Evolutionary conservation across 306 rosid species (phyloP).

Genomic region (Begonia fuchsioides): DNA sequence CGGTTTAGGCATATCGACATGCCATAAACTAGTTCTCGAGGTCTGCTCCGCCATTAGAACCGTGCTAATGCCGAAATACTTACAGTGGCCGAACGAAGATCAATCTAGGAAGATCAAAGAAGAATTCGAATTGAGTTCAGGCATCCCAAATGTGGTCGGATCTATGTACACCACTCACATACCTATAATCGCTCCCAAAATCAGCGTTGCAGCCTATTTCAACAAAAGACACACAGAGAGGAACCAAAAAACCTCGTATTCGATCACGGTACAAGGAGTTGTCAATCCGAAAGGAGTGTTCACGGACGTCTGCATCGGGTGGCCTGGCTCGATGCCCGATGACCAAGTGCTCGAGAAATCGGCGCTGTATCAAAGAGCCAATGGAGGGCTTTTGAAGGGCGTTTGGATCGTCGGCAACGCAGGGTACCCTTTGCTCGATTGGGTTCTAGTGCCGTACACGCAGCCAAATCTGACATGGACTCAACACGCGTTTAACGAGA

Average conservation of each 20-base stretch:
- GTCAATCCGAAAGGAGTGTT: slow-evolving; percentile 51
- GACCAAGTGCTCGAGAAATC: slow-evolving; percentile 56
- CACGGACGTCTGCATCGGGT: slow-evolving; percentile 61
- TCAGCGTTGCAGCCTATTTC: slow-evolving; percentile 62
- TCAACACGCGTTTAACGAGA: slow-evolving; percentile 86
- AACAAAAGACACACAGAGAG: slow-evolving; percentile 72
- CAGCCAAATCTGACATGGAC: slow-evolving; percentile 74
- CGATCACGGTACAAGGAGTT: slow-evolving; percentile 70
- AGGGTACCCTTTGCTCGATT: slow-evolving; percentile 50
- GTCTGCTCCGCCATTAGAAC: slow-evolving; percentile 56
- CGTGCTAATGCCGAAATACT: slow-evolving; percentile 55
- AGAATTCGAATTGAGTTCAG: slow-evolving; percentile 45
- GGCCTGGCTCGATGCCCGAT: slow-evolving; percentile 66
- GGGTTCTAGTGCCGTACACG: slow-evolving; percentile 61
- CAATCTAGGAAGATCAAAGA: slow-evolving; percentile 18
- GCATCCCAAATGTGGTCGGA: slow-evolving; percentile 62
- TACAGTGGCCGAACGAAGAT: slow-evolving; percentile 43
- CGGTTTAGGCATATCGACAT: slow-evolving; percentile 84
- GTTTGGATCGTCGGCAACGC: slow-evolving; percentile 61
- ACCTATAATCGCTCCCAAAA: slow-evolving; percentile 81
- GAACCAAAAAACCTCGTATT: slow-evolving; percentile 64
- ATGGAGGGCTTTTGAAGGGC: slow-evolving; percentile 36
- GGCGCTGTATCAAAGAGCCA: slow-evolving; percentile 37
- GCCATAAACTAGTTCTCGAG: slow-evolving; percentile 74
- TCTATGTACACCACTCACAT: slow-evolving; percentile 74